These are phyloP conservation scores for Hyaloperonospora brassicae DNA, from an alignment of 352 stramenopile species.

Conservation along the genomic window DNA sequence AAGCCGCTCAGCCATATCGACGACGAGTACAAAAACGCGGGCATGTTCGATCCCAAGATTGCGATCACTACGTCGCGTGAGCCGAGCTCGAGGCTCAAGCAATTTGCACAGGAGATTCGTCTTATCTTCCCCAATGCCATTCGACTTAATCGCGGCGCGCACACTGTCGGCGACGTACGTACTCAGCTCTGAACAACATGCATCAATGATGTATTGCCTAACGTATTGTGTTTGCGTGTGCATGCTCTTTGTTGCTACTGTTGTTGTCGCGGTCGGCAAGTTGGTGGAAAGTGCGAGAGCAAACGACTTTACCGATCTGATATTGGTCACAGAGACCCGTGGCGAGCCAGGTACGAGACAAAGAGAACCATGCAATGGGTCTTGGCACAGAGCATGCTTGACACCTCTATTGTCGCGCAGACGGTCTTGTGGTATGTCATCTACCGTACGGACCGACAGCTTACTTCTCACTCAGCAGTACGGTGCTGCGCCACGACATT, in stretches of 20 bases:
- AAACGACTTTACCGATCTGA: conserved; percentile 97
- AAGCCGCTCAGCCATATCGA: conserved; percentile 91
- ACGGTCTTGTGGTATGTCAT: conserved; percentile 97
- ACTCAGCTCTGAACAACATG: not conserved
- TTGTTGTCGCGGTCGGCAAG: conserved; percentile 40
- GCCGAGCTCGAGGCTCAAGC: conserved; percentile 95
- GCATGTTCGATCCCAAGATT: conserved; percentile 94
- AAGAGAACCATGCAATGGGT: not conserved
- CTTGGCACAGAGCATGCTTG: not conserved
- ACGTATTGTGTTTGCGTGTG: not conserved
- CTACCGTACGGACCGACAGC: conserved; percentile 97
- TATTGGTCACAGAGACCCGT: conserved; percentile 97
- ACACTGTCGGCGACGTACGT: conserved; percentile 86
- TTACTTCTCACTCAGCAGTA: conserved; percentile 96
- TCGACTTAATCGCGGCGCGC: conserved; percentile 94
- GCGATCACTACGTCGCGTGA: conserved; percentile 97
- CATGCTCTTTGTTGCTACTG: conserved; percentile 1
- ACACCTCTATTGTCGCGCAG: conserved; percentile 28
- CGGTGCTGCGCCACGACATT: conserved; percentile 98
- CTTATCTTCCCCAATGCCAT: conserved; percentile 97
- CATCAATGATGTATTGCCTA: not conserved
- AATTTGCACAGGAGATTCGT: conserved; percentile 99
- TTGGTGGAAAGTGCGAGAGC: conserved; percentile 94
- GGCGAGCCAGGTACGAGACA: conserved; percentile 86
- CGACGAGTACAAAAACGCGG: conserved; percentile 98